phyloP scores from a whole-genome alignment of 805 yeast genomes.

The Candida cerambycidarum region DNA sequence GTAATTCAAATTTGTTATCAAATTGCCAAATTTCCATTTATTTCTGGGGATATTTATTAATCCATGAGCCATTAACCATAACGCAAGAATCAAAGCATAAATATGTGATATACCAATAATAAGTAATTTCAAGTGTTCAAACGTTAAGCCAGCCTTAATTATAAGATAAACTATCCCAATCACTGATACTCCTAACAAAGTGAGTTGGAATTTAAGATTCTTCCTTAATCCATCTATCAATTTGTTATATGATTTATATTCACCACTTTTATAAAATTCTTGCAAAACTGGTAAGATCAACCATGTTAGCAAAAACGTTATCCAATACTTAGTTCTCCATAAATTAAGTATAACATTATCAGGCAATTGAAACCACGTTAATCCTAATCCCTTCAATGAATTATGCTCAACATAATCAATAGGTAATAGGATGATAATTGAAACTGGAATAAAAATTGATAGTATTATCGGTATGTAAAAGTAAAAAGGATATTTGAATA shows the following conservation, averaged over 20 bases:
- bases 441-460: conserved; percentile 72
- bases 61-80: conserved; percentile 87
- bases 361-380: conserved; percentile 44
- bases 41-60: conserved; percentile 63
- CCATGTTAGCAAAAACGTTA: conserved; percentile 80
- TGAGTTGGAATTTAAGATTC: conserved; percentile 60
- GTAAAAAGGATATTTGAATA: conserved; percentile 37
- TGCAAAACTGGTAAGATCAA: conserved; percentile 68
- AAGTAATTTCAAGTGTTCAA: conserved; percentile 60
- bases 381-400: conserved; percentile 29
- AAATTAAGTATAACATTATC: conserved; percentile 49
- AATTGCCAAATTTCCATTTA: conserved; percentile 38
- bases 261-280: conserved; percentile 71
- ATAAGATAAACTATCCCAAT: conserved; percentile 61
- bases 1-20: conserved; percentile 28
- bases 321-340: conserved; percentile 82
- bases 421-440: conserved; percentile 72
- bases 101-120: conserved; percentile 76
- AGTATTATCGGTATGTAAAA: conserved; percentile 49
- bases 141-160: conserved; percentile 47
- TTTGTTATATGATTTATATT: conserved; percentile 46
- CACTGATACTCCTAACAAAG: conserved; percentile 52
- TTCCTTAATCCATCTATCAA: conserved; percentile 56
- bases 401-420: conserved; percentile 65
- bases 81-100: conserved; percentile 69